Conservation (phyloP, 306 rosid species). For the Cucumis melo region DNA sequence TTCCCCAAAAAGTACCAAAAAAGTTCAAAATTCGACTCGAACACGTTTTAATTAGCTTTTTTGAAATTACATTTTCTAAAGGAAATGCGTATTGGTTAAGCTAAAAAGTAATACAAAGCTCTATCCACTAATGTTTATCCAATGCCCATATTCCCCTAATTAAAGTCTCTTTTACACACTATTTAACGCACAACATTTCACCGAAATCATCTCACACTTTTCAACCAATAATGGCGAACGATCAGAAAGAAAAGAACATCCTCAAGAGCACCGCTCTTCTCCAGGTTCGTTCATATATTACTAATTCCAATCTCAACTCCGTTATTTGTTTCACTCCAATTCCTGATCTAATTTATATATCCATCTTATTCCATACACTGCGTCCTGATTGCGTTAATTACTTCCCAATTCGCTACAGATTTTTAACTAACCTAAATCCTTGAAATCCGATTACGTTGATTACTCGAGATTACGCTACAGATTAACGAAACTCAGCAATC, state of each 20-base stretch:
- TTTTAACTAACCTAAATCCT: no score
- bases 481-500: neutral
- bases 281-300: neutral
- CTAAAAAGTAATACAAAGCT: no score
- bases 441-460: neutral
- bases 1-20: no score
- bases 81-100: no score
- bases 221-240: neutral
- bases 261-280: neutral
- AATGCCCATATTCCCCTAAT: no score
- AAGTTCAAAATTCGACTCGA: no score
- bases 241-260: neutral
- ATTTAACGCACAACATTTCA: neutral
- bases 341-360: neutral
- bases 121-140: neutral
- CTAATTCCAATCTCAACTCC: neutral
- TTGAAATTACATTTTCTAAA: no score
- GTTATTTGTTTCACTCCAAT: neutral
- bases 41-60: no score
- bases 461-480: neutral
- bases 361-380: neutral
- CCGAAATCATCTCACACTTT: neutral
- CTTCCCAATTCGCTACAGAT: no score
- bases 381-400: neutral
- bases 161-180: no score